Percentiles rank a stretch among this genome's conserved stretches.
These are phyloP conservation scores for Limonium bicolor DNA, from an alignment of 148 eudicot genomes.

Conservation along the genomic window DNA sequence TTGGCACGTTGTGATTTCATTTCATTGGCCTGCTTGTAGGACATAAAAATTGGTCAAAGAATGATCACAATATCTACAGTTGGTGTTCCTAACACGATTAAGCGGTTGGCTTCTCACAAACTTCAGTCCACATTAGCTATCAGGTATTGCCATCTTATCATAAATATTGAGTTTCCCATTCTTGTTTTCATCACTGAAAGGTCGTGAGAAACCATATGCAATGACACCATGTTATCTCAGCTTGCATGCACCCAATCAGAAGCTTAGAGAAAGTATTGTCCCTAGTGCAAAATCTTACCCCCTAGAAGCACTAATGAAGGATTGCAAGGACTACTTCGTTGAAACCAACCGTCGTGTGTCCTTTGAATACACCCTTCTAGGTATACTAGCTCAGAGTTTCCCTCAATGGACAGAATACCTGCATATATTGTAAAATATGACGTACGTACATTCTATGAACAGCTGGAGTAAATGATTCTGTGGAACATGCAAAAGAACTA, in stretches of 20 bases:
- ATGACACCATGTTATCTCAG: conserved; percentile 54
- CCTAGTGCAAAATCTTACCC: conserved; percentile 98
- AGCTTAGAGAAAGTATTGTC: conserved; percentile 78
- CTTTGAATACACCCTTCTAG: conserved; percentile 95
- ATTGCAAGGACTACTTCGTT: conserved; percentile 80
- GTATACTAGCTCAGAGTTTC: no score
- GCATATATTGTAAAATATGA: no score
- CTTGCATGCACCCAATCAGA: conserved; percentile 98
- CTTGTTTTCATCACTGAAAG: neutral
- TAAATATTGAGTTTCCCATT: neutral
- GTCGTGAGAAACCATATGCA: no score
- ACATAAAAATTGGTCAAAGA: conserved; percentile 92
- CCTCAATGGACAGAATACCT: no score
- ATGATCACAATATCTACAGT: conserved; percentile 98
- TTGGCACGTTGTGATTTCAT: no score
- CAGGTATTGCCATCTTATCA: conserved; percentile 32
- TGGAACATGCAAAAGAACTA: conserved; percentile 80
- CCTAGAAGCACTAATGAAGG: conserved; percentile 82
- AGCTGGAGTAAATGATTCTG: conserved; percentile 95
- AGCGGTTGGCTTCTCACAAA: conserved; percentile 73
- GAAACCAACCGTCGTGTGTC: conserved; percentile 90
- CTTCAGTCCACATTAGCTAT: conserved; percentile 98
- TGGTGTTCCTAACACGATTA: conserved; percentile 96
- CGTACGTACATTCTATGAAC: conserved; percentile 7
- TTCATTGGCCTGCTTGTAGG: conserved; percentile 32